These are phyloP conservation scores for Cucumis melo DNA, from an alignment of 306 rosid species.

Conservation along the genomic window DNA sequence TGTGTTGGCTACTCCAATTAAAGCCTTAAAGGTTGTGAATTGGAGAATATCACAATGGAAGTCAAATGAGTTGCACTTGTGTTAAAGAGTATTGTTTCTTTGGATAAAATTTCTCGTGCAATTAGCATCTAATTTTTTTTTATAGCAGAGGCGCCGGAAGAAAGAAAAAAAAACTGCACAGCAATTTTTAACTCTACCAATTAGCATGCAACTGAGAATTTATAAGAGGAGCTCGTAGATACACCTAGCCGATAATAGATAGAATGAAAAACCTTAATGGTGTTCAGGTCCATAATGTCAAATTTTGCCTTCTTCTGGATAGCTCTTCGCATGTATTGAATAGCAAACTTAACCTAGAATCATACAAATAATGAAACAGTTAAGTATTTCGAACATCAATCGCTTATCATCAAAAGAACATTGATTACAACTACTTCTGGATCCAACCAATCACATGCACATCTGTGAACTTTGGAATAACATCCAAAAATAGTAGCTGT, in stretches of 20 bases:
- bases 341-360: conserved; percentile 78
- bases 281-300: conserved; percentile 73
- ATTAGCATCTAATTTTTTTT: neutral
- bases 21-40: neutral
- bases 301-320: conserved; percentile 95
- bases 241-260: neutral
- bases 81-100: neutral
- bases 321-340: conserved; percentile 74
- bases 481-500: neutral
- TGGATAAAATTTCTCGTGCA: neutral
- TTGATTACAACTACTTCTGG: neutral
- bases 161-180: neutral
- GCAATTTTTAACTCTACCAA: neutral
- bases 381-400: neutral
- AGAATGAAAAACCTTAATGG: conserved; percentile 47
- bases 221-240: neutral
- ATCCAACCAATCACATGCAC: neutral
- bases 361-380: neutral
- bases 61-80: neutral
- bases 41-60: neutral
- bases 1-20: neutral
- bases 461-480: neutral
- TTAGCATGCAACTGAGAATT: neutral
- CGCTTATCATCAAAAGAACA: neutral
- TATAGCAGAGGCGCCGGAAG: neutral